Base-by-base conservation (phyloP, 2,329 filamentous ascomycete species). In the Alternaria angustiovoidea region DNA sequence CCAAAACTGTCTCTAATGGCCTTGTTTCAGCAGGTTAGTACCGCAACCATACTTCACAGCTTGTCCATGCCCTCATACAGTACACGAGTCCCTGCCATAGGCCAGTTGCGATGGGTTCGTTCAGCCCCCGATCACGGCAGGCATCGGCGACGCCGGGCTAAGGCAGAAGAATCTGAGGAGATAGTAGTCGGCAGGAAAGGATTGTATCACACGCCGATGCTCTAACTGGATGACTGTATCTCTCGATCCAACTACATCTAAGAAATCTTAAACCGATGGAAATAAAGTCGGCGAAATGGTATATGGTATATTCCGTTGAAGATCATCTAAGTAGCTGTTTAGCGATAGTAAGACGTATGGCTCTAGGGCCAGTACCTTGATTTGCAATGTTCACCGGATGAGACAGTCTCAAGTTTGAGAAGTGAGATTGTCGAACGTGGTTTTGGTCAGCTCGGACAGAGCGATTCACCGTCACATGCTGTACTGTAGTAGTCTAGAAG, bases 131-230 rank as follows among this genome's bases (percentile, higher is more conserved):
- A 32, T 14, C 32, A 24, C 30, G 12, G 46, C 20, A 32, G 14
- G 46, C 18, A 48, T 48, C 46, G 46, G 46, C 32, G 46, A 48
- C 46, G 30, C 46, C 46, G 46, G 18, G 22, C 30, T 18, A 32
- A 16, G 20, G 30, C 46, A 36, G 30, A 22, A 32, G 6, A 14
- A 30, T 14, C 8, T 36, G 46, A 48, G 18, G 32, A 36, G 32
- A 16, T 36, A 5, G 32, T 16, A 36, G 32, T 36, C 32, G 14
- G 14, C 11, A 36, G 32, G 14, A 12, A 36, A 36, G 32, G 32
- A 36, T 16, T 36, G 12, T 36, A 36, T 36, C 32, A 36, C 32
- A 36, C 32, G 12, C 14, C 32, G 6, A 36, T 36, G 2, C 32
- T 36, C 32, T 2, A 7, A 22, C 7, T 20, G 20, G 1, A 34